These are phyloP conservation scores for Penicillium hordei DNA, from an alignment of 2,329 filamentous ascomycete species.

Conservation along the genomic window DNA sequence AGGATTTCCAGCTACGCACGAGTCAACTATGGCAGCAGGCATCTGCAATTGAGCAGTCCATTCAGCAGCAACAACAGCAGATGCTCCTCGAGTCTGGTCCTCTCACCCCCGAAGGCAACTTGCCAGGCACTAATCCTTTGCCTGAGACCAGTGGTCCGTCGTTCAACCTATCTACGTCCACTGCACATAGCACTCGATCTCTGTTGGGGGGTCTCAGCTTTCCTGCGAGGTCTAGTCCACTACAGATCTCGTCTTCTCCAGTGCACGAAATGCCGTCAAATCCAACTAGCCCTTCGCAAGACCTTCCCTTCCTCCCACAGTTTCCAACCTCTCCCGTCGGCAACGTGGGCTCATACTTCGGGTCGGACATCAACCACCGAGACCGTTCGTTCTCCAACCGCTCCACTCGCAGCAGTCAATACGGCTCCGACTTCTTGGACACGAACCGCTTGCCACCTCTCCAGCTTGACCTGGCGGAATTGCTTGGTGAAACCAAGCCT, in stretches of 20 bases:
- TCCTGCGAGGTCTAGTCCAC: conserved; percentile 36
- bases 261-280: conserved; percentile 34
- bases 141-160: conserved; percentile 30
- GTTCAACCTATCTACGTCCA: conserved; percentile 29
- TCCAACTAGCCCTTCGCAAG: conserved; percentile 36
- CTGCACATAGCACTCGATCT: conserved; percentile 33
- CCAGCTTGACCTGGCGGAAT: conserved; percentile 34
- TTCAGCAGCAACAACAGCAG: conserved; percentile 48
- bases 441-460: conserved; percentile 30
- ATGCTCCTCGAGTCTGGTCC: conserved; percentile 46
- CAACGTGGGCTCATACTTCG: conserved; percentile 34
- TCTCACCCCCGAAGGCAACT: conserved; percentile 60
- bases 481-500: conserved; percentile 30
- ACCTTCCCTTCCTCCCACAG: conserved; percentile 31
- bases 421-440: conserved; percentile 36
- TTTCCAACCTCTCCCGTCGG: conserved; percentile 37
- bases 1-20: conserved; percentile 45
- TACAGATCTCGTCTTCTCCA: conserved; percentile 38
- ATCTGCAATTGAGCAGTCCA: conserved; percentile 44
- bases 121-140: conserved; percentile 53
- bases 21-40: conserved; percentile 48
- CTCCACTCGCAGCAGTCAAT: conserved; percentile 40
- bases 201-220: conserved; percentile 40
- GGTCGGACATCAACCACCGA: conserved; percentile 33
- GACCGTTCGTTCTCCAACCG: conserved; percentile 46